Base-by-base conservation (phyloP, 2,329 filamentous ascomycete genomes). In the Claviceps capensis region DNA sequence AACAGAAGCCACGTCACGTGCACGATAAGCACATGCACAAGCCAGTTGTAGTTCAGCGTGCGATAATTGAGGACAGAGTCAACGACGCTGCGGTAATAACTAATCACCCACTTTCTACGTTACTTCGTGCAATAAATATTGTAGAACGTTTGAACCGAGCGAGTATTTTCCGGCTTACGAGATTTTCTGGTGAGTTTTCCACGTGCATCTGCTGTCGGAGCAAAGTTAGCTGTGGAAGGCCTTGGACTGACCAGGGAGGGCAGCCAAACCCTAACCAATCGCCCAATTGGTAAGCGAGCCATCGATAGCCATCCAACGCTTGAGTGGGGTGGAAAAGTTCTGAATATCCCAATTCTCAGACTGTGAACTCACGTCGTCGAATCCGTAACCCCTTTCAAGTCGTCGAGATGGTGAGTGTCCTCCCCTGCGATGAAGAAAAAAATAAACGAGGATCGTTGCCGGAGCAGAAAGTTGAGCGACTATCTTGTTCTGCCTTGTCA, bases 321-420 rank as follows among this genome's bases (percentile, higher is more conserved):
- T 69, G 69, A 34, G 63, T 68, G 40, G 63, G 65, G 65, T 63
- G 63, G 63, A 69, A 68, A 69, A 70, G 66, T 72, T 74, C 69
- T 65, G 67, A 71, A 71, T 69, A 69, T 70, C 66, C 68, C 67
- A 67, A 67, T 63, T 65, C 62, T 30, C 69, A 73, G 67, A 67
- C 67, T 66, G 67, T 68, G 66, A 68, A 69, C 67, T 66, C 68
- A 73, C 71, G 69, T 70, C 70, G 70, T 69, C 72, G 74, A 75
- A 70, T 69, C 71, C 72, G 71, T 73, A 73, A 74, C 69, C 68
- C 70, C 71, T 68, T 68, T 66, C 71, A 71, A 67, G 63, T 69
- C 72, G 72, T 69, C 72, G 73, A 77, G 71, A 79, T 79, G 76
- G 76, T 79, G 71, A 70, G 71, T 74, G 7, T 59, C 58, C 57